These are phyloP conservation scores for Wallacemonas sp. DNA, from an alignment of 208 protist species.

Conservation along the genomic window DNA sequence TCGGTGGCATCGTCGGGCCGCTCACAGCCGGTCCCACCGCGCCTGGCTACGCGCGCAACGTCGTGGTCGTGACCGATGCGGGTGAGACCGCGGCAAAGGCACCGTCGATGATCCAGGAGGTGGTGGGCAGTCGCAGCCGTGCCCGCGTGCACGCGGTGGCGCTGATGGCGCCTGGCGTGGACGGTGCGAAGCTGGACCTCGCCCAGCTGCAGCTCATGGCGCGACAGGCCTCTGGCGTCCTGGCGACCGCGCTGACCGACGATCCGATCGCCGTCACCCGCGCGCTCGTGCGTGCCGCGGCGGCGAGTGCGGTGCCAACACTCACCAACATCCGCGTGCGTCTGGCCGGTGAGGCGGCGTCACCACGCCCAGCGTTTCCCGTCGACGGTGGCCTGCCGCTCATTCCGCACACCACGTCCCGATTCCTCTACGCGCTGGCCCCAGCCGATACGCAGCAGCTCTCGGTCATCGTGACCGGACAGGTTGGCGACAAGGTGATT, in stretches of 20 bases:
- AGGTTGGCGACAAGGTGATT: constrained; percentile 42
- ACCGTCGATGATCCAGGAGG: constrained; percentile 35
- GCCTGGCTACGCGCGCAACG: constrained; percentile 62
- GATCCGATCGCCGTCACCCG: constrained; percentile 16
- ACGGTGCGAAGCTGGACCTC: constrained; percentile 14
- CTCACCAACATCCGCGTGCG: constrained; percentile 39
- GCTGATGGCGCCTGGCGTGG: constrained; percentile 19
- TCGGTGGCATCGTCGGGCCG: constrained; percentile 4
- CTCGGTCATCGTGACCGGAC: constrained; percentile 39
- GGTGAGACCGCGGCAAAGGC: constrained; percentile 19
- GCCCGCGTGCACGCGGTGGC: constrained; percentile 62
- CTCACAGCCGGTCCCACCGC: constrained; percentile 34
- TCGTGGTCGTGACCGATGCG: constrained; percentile 67
- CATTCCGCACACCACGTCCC: constrained; percentile 39
- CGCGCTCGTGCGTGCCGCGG: constrained; percentile 39
- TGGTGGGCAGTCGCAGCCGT: constrained; percentile 8
- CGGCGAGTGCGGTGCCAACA: constrained; percentile 48
- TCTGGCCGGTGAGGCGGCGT: constrained; percentile 22
- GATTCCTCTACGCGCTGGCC: constrained; percentile 39
- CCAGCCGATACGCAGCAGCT: constrained; percentile 25
- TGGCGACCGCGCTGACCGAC: constrained; percentile 16
- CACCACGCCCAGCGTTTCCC: constrained; percentile 16
- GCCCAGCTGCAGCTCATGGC: constrained; percentile 55
- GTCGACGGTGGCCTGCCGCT: constrained; percentile 23
- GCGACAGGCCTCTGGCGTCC: constrained; percentile 43